phyloP scores from a whole-genome alignment of 2,329 filamentous ascomycete genomes.

The Leptographium radiaticola region DNA sequence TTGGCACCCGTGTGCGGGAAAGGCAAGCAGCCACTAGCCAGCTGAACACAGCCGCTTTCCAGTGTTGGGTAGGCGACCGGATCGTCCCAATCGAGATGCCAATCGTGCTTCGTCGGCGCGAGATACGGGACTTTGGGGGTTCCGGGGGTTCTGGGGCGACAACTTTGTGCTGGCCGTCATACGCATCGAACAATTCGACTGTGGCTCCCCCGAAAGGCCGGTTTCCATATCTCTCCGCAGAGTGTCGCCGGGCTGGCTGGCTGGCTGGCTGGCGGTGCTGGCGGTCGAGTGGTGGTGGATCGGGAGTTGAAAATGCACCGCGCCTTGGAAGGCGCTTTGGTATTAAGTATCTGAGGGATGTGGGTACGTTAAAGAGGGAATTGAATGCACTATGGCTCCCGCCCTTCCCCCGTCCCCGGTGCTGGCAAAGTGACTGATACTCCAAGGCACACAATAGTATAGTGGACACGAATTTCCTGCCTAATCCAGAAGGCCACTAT shows the following conservation, averaged over 20 bases:
- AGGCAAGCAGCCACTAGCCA: no score
- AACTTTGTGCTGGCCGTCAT: not conserved
- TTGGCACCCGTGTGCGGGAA: no score
- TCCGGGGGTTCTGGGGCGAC: no score
- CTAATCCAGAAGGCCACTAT: not conserved
- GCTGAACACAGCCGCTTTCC: no score
- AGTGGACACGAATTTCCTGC: not conserved
- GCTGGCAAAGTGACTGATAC: conserved; percentile 1
- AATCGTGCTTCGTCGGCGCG: no score
- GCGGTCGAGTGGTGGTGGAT: not conserved
- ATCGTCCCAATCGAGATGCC: no score
- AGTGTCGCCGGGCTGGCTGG: not conserved
- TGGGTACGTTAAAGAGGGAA: not conserved
- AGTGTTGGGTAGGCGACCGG: no score
- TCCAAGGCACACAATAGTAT: not conserved
- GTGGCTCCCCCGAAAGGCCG: not conserved
- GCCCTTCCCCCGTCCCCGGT: not conserved
- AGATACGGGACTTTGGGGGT: no score
- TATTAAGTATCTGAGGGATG: conserved; percentile 1
- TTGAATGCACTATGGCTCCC: not conserved
- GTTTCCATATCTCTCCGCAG: not conserved
- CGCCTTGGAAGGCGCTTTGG: not conserved
- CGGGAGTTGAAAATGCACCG: not conserved
- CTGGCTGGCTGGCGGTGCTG: not conserved
- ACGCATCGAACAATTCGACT: no score